A percentile compares a stretch with the other conserved stretches of the same genome.
phyloP scores from a whole-genome alignment of 768 basidiomycete genomes.

The Tremella yokohamensis region DNA sequence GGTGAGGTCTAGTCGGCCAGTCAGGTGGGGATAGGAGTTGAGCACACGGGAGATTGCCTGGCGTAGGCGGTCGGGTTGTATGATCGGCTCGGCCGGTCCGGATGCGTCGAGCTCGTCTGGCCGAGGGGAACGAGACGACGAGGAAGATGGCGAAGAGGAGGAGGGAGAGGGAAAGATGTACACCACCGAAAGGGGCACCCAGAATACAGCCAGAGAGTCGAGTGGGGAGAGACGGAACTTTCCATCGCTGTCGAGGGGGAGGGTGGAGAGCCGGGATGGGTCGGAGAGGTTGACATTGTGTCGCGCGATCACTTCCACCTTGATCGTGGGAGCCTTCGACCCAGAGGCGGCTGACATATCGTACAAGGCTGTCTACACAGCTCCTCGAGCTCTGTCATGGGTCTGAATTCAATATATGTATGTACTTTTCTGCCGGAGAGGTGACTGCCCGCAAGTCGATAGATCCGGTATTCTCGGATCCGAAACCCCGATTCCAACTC shows the following conservation, averaged over 20 bases:
- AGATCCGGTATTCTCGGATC: too few relatives aligned
- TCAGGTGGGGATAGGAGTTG: slow-evolving; percentile 34
- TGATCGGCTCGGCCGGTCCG: too few relatives aligned
- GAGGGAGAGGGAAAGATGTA: slow-evolving; percentile 16
- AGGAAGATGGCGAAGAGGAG: not conserved
- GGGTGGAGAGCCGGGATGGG: not conserved
- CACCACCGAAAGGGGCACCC: slow-evolving; percentile 24
- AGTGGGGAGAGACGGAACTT: slow-evolving; percentile 19
- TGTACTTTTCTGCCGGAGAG: too few relatives aligned
- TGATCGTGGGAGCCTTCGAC: too few relatives aligned
- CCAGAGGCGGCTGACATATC: too few relatives aligned
- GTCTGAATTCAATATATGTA: too few relatives aligned
- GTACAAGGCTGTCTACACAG: too few relatives aligned
- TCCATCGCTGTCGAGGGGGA: not conserved
- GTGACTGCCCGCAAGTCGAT: too few relatives aligned
- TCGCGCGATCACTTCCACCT: too few relatives aligned
- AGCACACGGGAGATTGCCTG: slow-evolving; percentile 10
- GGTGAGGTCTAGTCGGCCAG: slow-evolving; percentile 15
- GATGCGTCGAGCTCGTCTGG: too few relatives aligned
- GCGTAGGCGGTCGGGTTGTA: slow-evolving; percentile 4
- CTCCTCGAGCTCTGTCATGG: too few relatives aligned
- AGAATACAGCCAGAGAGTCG: slow-evolving; percentile 13
- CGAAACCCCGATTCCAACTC: too few relatives aligned
- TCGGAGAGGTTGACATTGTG: slow-evolving; percentile 5
- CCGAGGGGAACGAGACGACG: not conserved